A percentile compares a stretch with the other conserved stretches of the same genome.
Conservation (phyloP, 2,329 filamentous ascomycete species). For the Mycosphaerella sp. region DNA sequence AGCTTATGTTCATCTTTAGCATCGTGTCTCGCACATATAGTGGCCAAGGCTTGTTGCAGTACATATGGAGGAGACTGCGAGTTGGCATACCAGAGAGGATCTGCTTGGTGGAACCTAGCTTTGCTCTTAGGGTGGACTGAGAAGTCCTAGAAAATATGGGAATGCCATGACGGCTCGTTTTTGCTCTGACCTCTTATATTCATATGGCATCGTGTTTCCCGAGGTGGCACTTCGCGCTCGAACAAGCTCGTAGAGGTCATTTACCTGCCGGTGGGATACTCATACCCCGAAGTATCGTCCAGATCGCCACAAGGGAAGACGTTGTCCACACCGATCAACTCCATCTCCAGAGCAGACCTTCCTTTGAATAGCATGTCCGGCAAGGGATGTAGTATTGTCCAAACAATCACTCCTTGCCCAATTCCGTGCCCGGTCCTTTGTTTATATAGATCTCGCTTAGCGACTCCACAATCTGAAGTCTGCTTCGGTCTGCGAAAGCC, state of each 20-base stretch:
- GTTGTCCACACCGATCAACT: too few relatives aligned
- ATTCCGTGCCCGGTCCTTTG: constrained; percentile 7
- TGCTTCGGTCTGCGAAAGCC: constrained; percentile 42
- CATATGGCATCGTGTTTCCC: too few relatives aligned
- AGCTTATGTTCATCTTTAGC: constrained; percentile 11
- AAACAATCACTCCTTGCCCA: constrained; percentile 3
- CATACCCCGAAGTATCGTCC: too few relatives aligned
- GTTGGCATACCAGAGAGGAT: neutral
- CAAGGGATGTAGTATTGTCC: too few relatives aligned
- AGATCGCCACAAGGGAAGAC: too few relatives aligned
- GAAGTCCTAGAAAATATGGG: neutral
- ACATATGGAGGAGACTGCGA: neutral
- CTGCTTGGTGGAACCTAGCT: neutral
- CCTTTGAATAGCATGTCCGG: neutral
- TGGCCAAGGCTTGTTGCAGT: neutral
- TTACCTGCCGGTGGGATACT: too few relatives aligned
- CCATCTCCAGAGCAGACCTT: neutral
- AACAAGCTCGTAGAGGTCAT: too few relatives aligned
- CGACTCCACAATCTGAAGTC: constrained; percentile 24
- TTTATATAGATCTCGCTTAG: constrained; percentile 24
- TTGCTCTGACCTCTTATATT: too few relatives aligned
- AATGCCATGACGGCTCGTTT: too few relatives aligned
- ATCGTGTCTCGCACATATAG: constrained; percentile 2
- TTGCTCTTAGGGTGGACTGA: neutral
- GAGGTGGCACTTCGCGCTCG: too few relatives aligned